Evolutionary conservation across 768 basidiomycete species (phyloP), one percentile per base, ranked within the genome.

Genomic region (Boletus reticulatus): DNA sequence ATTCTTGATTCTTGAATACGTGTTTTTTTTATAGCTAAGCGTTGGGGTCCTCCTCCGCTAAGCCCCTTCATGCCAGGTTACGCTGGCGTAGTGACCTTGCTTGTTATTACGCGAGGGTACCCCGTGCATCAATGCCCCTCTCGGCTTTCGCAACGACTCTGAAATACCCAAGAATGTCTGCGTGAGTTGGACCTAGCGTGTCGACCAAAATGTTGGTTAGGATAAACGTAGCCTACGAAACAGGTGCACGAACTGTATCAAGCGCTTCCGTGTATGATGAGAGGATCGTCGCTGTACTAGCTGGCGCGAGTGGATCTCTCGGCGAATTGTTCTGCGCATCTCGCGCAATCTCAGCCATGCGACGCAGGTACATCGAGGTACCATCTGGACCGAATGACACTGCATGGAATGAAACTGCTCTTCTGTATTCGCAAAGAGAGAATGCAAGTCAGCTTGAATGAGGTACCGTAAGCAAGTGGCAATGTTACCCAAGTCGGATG

Each of bases 161-260:
- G 83, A 82, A 50, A 84, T 76, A 32, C 77, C 78, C 24, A 84
- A 62, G 75, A 85, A 85, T 3, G 84, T 80, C 60, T 84, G 74
- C 1, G 83, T 77, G 12, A 85, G 74, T 56, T 75, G 77, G 14
- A 84, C 73, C 83, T 84, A 16, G 32, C 6, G 4, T 16, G n/a
- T 14, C 34, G 14, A 36, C 14, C 27, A 29, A 27, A 29, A 2
- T 9, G 27, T 29, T 29, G 27, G 27, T 36, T 1, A 36, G 34
- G 12, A 36, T 12, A 36, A 36, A 12, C 34, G 34, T 36, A 36
- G 12, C 14, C 6, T 14, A 36, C 34, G 9, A 29, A 8, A 29
- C 27, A 36, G 34, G 34, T 0, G 3, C 24, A 50, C 50, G 31
- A 16, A 82, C 84, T 45, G 81, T 78, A 62, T 83, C 77, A 1